phyloP scores from a whole-genome alignment of 1,139 yeast genomes.

The Taphrina pruni region DNA sequence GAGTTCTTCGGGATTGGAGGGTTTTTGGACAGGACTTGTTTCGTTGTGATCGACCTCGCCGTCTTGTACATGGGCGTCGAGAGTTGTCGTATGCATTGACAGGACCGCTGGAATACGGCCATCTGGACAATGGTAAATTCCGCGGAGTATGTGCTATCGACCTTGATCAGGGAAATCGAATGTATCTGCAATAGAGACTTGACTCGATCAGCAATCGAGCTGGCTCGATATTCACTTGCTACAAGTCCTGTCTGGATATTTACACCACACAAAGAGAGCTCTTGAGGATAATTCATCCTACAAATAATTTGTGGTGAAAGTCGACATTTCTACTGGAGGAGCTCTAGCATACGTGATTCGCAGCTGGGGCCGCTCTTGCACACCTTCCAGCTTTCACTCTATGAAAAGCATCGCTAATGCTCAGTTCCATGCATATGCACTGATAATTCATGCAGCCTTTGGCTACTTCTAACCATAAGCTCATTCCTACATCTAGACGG shows the following conservation, averaged over 20 bases:
- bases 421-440: too few species aligned
- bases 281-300: not conserved
- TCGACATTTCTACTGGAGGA: slow-evolving; percentile 7
- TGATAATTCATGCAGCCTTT: too few species aligned
- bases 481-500: not conserved
- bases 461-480: too few species aligned
- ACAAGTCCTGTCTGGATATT: too few species aligned
- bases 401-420: too few species aligned
- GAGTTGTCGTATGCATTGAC: not conserved
- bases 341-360: not conserved
- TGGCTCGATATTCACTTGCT: not conserved
- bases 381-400: too few species aligned
- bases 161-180: not conserved
- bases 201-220: not conserved
- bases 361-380: not conserved
- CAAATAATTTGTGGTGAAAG: slow-evolving; percentile 1
- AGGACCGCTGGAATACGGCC: slow-evolving; percentile 3
- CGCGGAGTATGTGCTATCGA: not conserved
- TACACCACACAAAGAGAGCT: not conserved
- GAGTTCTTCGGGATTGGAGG: slow-evolving; percentile 30
- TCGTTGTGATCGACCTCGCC: slow-evolving; percentile 22
- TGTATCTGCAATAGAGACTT: not conserved
- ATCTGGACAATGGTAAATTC: not conserved
- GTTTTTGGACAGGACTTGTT: slow-evolving; percentile 34
- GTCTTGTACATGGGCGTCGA: not conserved